Conservation (phyloP, 2,329 filamentous ascomycete species). For the Fusarium tupiense region DNA sequence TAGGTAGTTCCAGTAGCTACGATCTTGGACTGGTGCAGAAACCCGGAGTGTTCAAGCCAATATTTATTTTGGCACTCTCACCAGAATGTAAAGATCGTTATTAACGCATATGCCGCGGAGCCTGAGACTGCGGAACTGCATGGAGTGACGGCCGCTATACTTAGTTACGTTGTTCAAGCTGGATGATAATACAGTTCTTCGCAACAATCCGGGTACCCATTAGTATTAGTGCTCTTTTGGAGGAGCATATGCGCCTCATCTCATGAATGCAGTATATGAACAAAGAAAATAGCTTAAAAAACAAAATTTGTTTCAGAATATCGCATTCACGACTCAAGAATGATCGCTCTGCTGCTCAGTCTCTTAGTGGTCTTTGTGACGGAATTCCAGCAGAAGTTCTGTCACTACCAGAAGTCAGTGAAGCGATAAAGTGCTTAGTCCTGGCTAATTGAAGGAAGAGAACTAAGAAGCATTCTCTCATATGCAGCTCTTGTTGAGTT, state of each 20-base stretch:
- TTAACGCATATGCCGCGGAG: too few species aligned
- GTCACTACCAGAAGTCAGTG: fast-evolving
- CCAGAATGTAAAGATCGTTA: too few species aligned
- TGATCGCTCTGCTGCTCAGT: fast-evolving
- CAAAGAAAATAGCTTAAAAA: not conserved
- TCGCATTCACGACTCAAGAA: fast-evolving
- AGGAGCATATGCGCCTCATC: not conserved
- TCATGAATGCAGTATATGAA: not conserved
- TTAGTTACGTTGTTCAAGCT: too few species aligned
- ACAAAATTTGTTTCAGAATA: fast-evolving
- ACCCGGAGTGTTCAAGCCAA: too few species aligned
- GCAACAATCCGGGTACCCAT: too few species aligned
- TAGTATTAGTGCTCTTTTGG: too few species aligned
- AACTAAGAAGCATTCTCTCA: fast-evolving
- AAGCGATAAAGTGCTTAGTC: not conserved
- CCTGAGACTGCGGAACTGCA: too few species aligned
- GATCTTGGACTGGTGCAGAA: too few species aligned
- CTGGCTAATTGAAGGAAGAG: not conserved
- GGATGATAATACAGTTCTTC: too few species aligned
- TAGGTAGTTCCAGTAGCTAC: too few species aligned
- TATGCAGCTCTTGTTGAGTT: not conserved
- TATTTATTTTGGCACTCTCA: too few species aligned
- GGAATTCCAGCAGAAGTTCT: not conserved
- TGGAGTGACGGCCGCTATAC: too few species aligned
- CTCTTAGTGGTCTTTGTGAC: fast-evolving